Conservation (phyloP, 805 yeast genomes). For the Babjeviella inositovora region DNA sequence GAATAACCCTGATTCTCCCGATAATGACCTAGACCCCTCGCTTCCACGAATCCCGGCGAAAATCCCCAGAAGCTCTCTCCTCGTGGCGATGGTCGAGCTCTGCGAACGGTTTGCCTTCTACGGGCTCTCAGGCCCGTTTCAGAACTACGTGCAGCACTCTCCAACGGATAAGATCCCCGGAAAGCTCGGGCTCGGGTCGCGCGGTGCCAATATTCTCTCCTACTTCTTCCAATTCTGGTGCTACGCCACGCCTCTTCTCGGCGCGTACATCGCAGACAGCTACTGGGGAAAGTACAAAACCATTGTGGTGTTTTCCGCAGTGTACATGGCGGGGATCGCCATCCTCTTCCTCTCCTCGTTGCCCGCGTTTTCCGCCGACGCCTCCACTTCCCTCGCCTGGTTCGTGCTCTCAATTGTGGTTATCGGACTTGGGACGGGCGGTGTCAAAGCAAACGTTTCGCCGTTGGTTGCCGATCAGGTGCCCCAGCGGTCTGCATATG, state of each 20-base stretch:
- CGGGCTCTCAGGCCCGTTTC: conserved; percentile 63
- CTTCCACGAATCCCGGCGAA: conserved; percentile 30
- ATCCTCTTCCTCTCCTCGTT: conserved; percentile 55
- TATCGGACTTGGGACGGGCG: conserved; percentile 69
- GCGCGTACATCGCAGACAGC: conserved; percentile 65
- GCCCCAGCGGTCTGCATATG: no score
- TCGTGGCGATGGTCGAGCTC: conserved; percentile 57
- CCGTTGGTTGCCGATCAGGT: conserved; percentile 67
- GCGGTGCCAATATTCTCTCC: conserved; percentile 55
- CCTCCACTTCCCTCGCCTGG: conserved; percentile 51
- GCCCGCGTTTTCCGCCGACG: conserved; percentile 32
- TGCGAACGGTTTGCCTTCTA: conserved; percentile 74
- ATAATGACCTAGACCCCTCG: no score
- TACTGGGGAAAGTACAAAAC: conserved; percentile 60
- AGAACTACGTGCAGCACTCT: conserved; percentile 62
- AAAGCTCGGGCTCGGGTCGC: conserved; percentile 41
- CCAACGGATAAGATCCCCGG: no score
- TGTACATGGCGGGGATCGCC: conserved; percentile 47
- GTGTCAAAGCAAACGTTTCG: conserved; percentile 64
- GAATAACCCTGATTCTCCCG: no score
- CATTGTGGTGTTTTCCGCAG: conserved; percentile 38
- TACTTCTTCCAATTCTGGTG: conserved; percentile 74
- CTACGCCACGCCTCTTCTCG: conserved; percentile 63
- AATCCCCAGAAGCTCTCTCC: conserved; percentile 38
- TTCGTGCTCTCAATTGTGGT: conserved; percentile 35